Evolutionary conservation across 805 yeast genomes (phyloP).

Genomic region (Helenozyma rhizophorensis): DNA sequence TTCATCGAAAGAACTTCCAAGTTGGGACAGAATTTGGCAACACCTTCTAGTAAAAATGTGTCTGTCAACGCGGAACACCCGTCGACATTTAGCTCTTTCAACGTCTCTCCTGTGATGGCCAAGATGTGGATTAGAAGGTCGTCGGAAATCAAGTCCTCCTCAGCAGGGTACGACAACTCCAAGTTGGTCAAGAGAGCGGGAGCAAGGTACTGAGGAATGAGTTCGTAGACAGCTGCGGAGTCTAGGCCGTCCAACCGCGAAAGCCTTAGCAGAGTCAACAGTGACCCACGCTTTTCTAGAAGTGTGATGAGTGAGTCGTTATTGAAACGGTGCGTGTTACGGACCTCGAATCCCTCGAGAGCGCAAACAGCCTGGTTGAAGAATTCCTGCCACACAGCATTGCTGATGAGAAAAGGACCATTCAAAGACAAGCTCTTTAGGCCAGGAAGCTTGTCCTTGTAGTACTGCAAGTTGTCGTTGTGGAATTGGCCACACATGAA

Average conservation of each 20-base stretch:
- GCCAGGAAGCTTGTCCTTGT: conserved; percentile 51
- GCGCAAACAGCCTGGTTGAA: conserved; percentile 55
- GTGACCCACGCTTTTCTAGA: conserved; percentile 52
- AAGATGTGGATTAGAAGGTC: conserved; percentile 59
- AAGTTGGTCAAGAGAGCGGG: conserved; percentile 46
- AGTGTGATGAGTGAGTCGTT: conserved; percentile 60
- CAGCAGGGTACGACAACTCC: conserved; percentile 65
- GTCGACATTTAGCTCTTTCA: conserved; percentile 57
- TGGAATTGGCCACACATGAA: conserved; percentile 93
- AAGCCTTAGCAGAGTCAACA: conserved; percentile 54
- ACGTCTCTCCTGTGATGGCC: conserved; percentile 56
- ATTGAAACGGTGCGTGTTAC: conserved; percentile 80
- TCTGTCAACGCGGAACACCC: conserved; percentile 77
- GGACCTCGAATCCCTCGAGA: conserved; percentile 56
- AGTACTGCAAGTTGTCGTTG: conserved; percentile 67
- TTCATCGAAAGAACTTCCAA: conserved; percentile 57
- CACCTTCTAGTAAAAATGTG: conserved; percentile 50
- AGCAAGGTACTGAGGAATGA: conserved; percentile 58
- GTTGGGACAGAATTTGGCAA: conserved; percentile 52
- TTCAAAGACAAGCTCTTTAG: conserved; percentile 61
- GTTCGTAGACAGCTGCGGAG: conserved; percentile 51
- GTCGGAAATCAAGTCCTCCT: conserved; percentile 64
- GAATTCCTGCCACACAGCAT: conserved; percentile 70
- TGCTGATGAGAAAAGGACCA: conserved; percentile 86
- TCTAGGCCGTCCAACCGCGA: conserved; percentile 71